Conservation (phyloP, 495 filamentous ascomycete species). For the Cercophora samala region DNA sequence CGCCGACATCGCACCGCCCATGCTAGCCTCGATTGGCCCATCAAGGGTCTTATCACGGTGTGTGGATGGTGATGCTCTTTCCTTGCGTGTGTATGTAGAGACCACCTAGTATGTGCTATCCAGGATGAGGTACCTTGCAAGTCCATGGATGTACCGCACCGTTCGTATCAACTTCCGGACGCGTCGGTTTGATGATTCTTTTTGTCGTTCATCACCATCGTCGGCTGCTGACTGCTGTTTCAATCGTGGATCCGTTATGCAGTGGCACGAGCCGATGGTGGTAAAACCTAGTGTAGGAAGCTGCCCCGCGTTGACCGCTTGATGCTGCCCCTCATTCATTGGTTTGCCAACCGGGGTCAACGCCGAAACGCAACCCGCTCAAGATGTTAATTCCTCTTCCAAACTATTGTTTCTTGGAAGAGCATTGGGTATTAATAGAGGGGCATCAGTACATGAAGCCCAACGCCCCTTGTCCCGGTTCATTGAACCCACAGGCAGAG, state of each 20-base stretch:
- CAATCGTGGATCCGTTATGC: background rate
- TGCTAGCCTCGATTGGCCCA: slow-evolving; percentile 8
- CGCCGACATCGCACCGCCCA: slow-evolving; percentile 26
- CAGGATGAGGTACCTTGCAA: background rate
- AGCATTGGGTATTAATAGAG: background rate
- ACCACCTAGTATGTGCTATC: too few relatives aligned
- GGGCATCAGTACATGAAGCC: background rate
- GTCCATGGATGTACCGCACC: background rate
- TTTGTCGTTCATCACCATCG: background rate
- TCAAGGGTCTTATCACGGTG: slow-evolving; percentile 11
- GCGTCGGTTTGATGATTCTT: background rate
- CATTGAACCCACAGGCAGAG: background rate
- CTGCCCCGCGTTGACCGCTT: slow-evolving; percentile 4
- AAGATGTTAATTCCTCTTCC: background rate
- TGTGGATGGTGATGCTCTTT: background rate
- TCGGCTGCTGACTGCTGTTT: background rate
- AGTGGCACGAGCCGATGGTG: background rate
- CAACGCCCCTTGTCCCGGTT: background rate
- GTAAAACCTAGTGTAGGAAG: background rate
- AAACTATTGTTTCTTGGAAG: background rate
- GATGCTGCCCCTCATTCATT: slow-evolving; percentile 3
- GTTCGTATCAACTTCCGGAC: background rate
- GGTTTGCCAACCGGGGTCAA: background rate
- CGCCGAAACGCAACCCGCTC: slow-evolving; percentile 6
- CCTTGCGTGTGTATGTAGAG: background rate